These are phyloP conservation scores for Castanea sativa DNA, from an alignment of 306 rosid genomes.

Conservation along the genomic window DNA sequence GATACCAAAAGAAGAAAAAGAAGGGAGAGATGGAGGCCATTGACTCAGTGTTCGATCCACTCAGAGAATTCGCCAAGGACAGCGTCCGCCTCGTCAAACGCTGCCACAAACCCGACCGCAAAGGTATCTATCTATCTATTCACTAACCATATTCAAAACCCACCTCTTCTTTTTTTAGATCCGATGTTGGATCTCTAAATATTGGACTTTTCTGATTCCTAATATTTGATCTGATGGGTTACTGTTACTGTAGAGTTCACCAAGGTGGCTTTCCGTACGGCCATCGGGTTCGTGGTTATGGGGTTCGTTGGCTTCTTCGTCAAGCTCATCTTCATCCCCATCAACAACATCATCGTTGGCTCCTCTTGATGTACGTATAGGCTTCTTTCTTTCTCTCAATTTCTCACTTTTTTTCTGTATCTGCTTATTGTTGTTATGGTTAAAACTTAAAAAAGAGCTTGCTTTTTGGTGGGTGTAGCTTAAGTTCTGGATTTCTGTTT, in stretches of 20 bases:
- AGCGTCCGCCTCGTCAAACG: constrained; percentile 72
- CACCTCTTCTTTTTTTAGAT: neutral
- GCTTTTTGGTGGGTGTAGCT: neutral
- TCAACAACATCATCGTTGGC: constrained; percentile 84
- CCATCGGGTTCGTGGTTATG: constrained; percentile 80
- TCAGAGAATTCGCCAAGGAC: constrained; percentile 70
- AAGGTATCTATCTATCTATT: constrained; percentile 32
- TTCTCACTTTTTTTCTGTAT: neutral
- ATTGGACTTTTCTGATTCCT: neutral
- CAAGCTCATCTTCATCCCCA: constrained; percentile 73
- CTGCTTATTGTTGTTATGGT: neutral
- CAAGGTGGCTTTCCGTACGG: constrained; percentile 77
- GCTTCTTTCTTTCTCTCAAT: neutral
- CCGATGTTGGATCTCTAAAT: neutral
- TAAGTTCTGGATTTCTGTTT: neutral
- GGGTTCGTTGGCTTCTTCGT: constrained; percentile 81
- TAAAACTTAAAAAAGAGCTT: too few relatives aligned
- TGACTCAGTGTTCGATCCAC: constrained; percentile 69
- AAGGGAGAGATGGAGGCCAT: constrained; percentile 53
- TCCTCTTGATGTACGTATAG: constrained; percentile 47
- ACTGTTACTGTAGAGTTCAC: constrained; percentile 49
- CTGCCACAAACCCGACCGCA: constrained; percentile 76
- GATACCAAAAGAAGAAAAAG: neutral
- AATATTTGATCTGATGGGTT: neutral
- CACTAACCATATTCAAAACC: neutral